These are phyloP conservation scores for Mycena sanguinolenta DNA, from an alignment of 768 basidiomycete genomes.

Conservation along the genomic window DNA sequence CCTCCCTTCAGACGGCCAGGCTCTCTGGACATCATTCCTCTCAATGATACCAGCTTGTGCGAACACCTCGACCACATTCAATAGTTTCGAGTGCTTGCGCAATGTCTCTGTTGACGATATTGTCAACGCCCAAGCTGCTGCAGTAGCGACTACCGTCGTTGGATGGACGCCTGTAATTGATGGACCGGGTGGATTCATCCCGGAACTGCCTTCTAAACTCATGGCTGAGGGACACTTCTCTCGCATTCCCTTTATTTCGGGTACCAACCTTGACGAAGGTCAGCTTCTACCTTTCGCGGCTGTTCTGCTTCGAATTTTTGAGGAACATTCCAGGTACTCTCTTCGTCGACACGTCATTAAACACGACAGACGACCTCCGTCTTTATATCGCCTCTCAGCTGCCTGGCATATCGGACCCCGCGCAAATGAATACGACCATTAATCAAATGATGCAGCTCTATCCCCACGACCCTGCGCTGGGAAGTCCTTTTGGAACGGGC, in stretches of 20 bases:
- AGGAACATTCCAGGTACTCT: constrained; percentile 44
- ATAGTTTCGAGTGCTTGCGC: constrained; percentile 47
- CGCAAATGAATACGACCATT: constrained; percentile 26
- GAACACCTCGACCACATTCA: constrained; percentile 40
- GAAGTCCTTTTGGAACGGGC: constrained; percentile 56
- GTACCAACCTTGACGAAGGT: constrained; percentile 61
- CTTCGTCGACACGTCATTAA: constrained; percentile 40
- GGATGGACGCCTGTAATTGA: constrained; percentile 56
- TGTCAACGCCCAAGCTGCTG: constrained; percentile 40
- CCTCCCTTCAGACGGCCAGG: constrained; percentile 45
- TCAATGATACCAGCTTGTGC: constrained; percentile 43
- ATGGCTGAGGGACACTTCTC: constrained; percentile 50
- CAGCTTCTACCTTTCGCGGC: background rate
- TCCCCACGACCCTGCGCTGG: constrained; percentile 54
- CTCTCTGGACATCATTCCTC: constrained; percentile 46
- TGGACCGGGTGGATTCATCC: constrained; percentile 52
- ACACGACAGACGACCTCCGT: constrained; percentile 40
- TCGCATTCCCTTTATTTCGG: constrained; percentile 57
- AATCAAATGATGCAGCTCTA: constrained; percentile 51
- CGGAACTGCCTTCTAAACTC: constrained; percentile 51
- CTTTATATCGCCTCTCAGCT: constrained; percentile 37
- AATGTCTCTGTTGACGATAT: constrained; percentile 44
- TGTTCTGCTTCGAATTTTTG: background rate
- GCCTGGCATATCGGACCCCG: constrained; percentile 37
- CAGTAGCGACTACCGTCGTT: constrained; percentile 42